phyloP scores from a whole-genome alignment of 192 early-diverging fungal species.

The Rhizoclosmatium sp. region DNA sequence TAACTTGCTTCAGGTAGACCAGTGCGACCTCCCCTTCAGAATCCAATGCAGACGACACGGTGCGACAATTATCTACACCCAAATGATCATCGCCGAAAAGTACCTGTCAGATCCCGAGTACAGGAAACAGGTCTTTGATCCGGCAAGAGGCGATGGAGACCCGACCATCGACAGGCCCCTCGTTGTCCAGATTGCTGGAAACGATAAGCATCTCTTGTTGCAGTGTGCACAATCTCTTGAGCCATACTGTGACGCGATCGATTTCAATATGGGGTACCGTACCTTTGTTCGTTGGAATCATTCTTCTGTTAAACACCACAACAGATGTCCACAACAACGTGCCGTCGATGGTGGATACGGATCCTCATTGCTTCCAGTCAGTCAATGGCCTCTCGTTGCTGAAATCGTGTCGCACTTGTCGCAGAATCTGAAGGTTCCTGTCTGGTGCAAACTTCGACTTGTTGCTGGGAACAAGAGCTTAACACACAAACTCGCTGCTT shows the following conservation, averaged over 20 bases:
- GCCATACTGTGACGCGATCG: constrained; percentile 27
- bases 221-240: neutral
- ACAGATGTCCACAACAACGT: constrained; percentile 23
- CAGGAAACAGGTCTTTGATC: constrained; percentile 4
- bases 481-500: neutral
- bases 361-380: neutral
- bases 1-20: constrained; percentile 13
- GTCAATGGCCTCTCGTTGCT: constrained; percentile 2
- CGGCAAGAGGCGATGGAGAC: constrained; percentile 16
- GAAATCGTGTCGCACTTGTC: constrained; percentile 8
- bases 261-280: constrained; percentile 22
- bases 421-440: neutral
- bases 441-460: constrained; percentile 34
- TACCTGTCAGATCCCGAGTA: constrained; percentile 9
- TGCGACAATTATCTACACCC: constrained; percentile 10
- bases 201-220: neutral
- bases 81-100: constrained; percentile 27
- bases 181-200: constrained; percentile 35
- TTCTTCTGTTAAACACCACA: neutral
- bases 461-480: constrained; percentile 3
- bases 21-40: constrained; percentile 38
- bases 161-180: constrained; percentile 23
- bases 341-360: constrained; percentile 32
- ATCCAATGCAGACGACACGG: constrained; percentile 2
- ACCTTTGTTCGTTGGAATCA: neutral